These are phyloP conservation scores for Chytridium lagenaria DNA, from an alignment of 371 early-diverging fungal genomes.

Conservation along the genomic window DNA sequence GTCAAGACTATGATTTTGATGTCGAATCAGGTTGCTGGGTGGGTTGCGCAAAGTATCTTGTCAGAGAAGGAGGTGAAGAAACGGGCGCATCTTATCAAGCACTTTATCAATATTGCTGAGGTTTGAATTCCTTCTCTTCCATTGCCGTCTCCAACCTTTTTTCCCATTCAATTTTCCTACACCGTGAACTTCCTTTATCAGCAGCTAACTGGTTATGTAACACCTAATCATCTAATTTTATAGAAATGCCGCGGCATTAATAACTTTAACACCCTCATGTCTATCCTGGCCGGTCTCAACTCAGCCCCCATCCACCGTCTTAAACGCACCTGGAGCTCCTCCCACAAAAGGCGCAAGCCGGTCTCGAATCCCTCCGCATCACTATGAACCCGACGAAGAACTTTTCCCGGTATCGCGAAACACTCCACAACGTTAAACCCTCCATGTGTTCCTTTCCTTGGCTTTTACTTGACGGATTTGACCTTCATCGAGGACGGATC, in stretches of 20 bases:
- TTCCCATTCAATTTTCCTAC: neutral
- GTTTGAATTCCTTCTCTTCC: conserved; percentile 43
- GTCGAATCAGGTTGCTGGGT: conserved; percentile 62
- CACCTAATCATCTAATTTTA: neutral
- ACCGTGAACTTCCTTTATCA: neutral
- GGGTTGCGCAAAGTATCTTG: conserved; percentile 75
- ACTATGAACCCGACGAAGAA: conserved; percentile 84
- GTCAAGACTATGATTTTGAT: conserved; percentile 66
- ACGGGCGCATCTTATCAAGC: conserved; percentile 70
- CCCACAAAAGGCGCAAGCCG: conserved; percentile 19
- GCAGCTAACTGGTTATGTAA: conserved; percentile 1
- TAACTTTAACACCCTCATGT: conserved; percentile 93
- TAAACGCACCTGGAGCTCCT: conserved; percentile 81
- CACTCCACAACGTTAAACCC: conserved; percentile 85
- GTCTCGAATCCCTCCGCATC: conserved; percentile 55
- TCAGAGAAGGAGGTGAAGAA: conserved; percentile 69
- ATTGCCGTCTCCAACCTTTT: neutral
- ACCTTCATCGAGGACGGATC: conserved; percentile 95
- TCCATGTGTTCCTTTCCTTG: conserved; percentile 92
- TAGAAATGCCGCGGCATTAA: conserved; percentile 65
- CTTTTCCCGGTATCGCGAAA: conserved; percentile 84
- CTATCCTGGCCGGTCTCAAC: conserved; percentile 87
- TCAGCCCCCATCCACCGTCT: conserved; percentile 88
- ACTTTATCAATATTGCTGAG: conserved; percentile 86
- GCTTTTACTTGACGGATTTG: conserved; percentile 82